Evolutionary conservation across 2,329 filamentous ascomycete species (phyloP).

Genomic region (Fusarium sp.): DNA sequence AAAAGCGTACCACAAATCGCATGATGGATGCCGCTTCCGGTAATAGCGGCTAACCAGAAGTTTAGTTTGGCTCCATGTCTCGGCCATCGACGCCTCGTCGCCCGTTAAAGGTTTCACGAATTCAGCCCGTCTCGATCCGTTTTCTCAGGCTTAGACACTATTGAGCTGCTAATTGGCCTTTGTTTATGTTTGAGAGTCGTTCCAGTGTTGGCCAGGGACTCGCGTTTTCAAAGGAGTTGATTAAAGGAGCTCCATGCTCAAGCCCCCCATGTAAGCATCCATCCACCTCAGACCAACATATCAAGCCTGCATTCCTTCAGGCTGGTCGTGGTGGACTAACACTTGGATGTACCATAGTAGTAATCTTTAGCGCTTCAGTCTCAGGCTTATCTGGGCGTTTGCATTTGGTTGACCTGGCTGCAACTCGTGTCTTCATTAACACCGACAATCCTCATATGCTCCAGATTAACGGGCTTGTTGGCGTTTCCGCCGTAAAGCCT

Average conservation of each 20-base stretch:
- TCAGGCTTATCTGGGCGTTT: slow-evolving; percentile 6
- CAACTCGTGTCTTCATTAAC: background rate
- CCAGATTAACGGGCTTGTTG: background rate
- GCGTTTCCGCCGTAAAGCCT: slow-evolving; percentile 16
- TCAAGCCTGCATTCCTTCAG: slow-evolving; percentile 21
- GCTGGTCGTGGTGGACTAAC: background rate
- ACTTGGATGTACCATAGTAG: background rate
- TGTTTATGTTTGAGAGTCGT: background rate
- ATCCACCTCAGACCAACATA: slow-evolving; percentile 22
- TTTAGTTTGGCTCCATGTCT: slow-evolving; percentile 31
- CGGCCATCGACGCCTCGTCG: slow-evolving; percentile 32
- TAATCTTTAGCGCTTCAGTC: background rate
- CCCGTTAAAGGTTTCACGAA: slow-evolving; percentile 38
- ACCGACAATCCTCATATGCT: background rate
- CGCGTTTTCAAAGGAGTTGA: slow-evolving; percentile 1
- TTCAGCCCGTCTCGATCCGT: slow-evolving; percentile 10
- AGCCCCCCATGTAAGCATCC: background rate
- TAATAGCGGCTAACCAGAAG: slow-evolving; percentile 38
- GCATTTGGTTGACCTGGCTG: background rate
- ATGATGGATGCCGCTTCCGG: slow-evolving; percentile 33
- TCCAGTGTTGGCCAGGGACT: background rate
- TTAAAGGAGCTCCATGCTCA: background rate
- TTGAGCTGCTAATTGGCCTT: background rate
- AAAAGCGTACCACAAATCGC: slow-evolving; percentile 35
- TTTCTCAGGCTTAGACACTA: slow-evolving; percentile 30